A percentile compares a stretch with the other conserved stretches of the same genome.
Evolutionary conservation across 345 rosid genomes (phyloP).

Genomic region (Salix dunnii): DNA sequence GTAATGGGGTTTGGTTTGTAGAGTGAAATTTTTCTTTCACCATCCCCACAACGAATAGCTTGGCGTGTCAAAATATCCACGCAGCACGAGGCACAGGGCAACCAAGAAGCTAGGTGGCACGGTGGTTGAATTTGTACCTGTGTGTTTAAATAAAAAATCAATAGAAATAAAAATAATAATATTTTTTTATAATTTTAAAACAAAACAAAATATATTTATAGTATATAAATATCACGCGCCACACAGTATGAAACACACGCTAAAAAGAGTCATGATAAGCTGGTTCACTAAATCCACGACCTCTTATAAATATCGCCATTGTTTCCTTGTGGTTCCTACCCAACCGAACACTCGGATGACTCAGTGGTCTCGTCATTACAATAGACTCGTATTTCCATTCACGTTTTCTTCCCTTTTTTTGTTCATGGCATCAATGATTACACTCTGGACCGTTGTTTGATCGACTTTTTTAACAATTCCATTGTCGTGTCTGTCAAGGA

Average conservation of each 20-base stretch:
- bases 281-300: neutral
- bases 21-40: no score
- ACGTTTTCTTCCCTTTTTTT: neutral
- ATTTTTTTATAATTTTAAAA: neutral
- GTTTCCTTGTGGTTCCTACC: neutral
- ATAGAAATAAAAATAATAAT: neutral
- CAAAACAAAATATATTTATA: no score
- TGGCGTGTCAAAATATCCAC: neutral
- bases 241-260: no score
- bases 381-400: neutral
- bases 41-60: neutral
- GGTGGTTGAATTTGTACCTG: no score
- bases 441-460: neutral
- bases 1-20: no score
- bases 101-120: no score
- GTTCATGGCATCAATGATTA: neutral
- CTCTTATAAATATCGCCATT: neutral
- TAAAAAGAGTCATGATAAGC: neutral
- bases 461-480: neutral
- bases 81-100: no score
- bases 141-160: no score
- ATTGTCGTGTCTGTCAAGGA: no score
- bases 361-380: neutral
- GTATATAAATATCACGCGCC: no score
- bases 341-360: constrained; percentile 2